Evolutionary conservation across 495 filamentous ascomycete genomes (phyloP), one percentile per base, ranked within the genome.

Genomic region (Chaetomium fimeti): DNA sequence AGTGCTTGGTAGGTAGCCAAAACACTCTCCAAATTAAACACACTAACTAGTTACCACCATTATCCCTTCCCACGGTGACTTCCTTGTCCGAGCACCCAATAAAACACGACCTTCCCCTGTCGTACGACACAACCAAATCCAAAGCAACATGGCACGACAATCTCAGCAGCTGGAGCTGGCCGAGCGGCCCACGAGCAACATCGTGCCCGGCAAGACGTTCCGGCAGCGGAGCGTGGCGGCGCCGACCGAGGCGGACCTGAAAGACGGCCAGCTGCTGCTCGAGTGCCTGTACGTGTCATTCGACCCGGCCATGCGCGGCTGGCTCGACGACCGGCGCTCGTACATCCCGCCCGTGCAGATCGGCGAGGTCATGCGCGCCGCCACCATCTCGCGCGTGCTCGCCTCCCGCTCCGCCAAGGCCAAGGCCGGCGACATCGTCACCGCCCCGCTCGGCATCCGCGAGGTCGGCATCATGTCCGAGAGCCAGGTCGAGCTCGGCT

Each of bases 261-360:
- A 80, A 32, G 75, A 84, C 70, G 83, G 86, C 68, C 79, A 90
- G 63, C 69, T 90, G 58, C 82, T 91, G 29, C 77, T 91, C 27
- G 85, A 90, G 67, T 76, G 76, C 1, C 79, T 88, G 54, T 91
- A 89, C 74, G 77, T 91, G 67, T 89, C 87, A n/a, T 84, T 90
- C 66, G 89, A 93, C 75, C 89, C 90, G 0, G 88, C 89, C n/a
- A 91, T 92, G 85, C 82, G 90, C 63, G 84, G 85, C 65, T 92
- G 89, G 90, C 81, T 94, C 0, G 82, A 78, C 66, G 84, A 85
- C 68, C 79, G 79, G 52, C 80, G 88, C 42, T 88, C 87, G 16
- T 92, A 91, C 76, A 72, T 86, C 15, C 81, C 85, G 0, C 87
- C 90, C 9, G 87, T 92, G 9, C 75, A 84, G 57, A 79, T 85